A percentile compares a stretch with the other conserved stretches of the same genome.
phyloP scores from a whole-genome alignment of 805 yeast genomes.

The Candida morakotiae region DNA sequence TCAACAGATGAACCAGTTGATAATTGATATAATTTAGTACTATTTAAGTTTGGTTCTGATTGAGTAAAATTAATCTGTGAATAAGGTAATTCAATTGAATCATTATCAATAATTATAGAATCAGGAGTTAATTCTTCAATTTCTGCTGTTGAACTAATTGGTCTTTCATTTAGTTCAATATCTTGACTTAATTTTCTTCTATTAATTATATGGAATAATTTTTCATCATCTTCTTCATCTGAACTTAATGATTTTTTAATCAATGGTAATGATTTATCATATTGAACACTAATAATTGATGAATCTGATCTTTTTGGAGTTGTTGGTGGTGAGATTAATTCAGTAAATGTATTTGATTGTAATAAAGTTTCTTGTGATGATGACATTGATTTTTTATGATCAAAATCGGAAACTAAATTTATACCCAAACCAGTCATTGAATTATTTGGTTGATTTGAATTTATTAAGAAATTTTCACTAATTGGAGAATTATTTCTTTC shows the following conservation, averaged over 20 bases:
- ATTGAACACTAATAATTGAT: constrained; percentile 3
- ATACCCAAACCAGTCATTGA: constrained; percentile 33
- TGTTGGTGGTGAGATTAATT: constrained; percentile 1
- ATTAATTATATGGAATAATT: constrained; percentile 8
- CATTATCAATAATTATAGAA: background rate
- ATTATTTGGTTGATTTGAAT: constrained; percentile 12
- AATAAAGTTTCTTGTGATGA: background rate
- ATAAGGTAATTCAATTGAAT: constrained; percentile 1
- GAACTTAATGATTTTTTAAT: constrained; percentile 8
- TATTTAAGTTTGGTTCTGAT: constrained; percentile 8
- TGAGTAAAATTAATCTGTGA: background rate
- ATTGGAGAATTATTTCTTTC: constrained; percentile 20
- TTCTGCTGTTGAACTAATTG: constrained; percentile 17
- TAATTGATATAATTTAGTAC: constrained; percentile 12
- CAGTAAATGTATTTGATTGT: background rate
- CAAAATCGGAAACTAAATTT: constrained; percentile 15
- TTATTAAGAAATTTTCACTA: constrained; percentile 16
- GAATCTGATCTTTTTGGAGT: background rate
- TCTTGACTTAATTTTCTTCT: constrained; percentile 3
- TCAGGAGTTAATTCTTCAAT: constrained; percentile 3
- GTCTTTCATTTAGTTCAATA: constrained; percentile 12
- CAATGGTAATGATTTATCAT: constrained; percentile 8
- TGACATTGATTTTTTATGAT: constrained; percentile 4
- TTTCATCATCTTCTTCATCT: constrained; percentile 8
- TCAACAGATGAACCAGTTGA: constrained; percentile 36